Evolutionary conservation across 345 rosid species (phyloP), one percentile per base, ranked within the genome.

Genomic region (Aethionema arabicum): DNA sequence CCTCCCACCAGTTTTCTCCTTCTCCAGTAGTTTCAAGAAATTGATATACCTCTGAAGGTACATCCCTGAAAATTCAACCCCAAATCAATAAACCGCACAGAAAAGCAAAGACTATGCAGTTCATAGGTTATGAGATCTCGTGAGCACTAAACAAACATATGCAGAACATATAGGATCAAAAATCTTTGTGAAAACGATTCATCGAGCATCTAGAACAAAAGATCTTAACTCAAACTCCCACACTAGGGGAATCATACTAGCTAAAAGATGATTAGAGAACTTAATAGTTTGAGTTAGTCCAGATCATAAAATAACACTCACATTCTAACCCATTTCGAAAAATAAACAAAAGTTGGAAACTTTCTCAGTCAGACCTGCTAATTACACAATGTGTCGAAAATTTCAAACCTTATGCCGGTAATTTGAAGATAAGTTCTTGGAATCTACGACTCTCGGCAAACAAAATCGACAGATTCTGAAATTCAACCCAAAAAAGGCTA

Each of bases 1-100:
- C 98, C 98, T 92, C 98, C 96, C 98, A 89, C 93, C 98, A 92
- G 61, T 88, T 92, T 54, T 85, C 95, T 11, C 83, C 91, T 41
- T 85, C 92, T 14, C 93, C 89, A 5, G 67, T 80, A 0, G 89
- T 68, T 41, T 88, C 91, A 44, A 76, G 61, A 59, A 61, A 76
- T 64, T 67, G 78, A 61, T 92, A 92, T 3, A 92, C 85, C 79
- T 86, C 84, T 39, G 63, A 55, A 1, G 98, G 98, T 29, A 92
- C 96, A 7, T 88, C 85, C 59, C 95, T 85, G 62, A 43, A 63
- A 54, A 68, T 27, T 11, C 5, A 58, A 65, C 11, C 60, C 2
- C 48, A 57, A 16, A 15, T 65, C 61, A 59, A 44, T 21, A 64
- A 63, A 70, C 7, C 32, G 8, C 30, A 36, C 13, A 8, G 39